Conservation (phyloP, 2,329 filamentous ascomycete species). For the Penicillium griseofulvum region DNA sequence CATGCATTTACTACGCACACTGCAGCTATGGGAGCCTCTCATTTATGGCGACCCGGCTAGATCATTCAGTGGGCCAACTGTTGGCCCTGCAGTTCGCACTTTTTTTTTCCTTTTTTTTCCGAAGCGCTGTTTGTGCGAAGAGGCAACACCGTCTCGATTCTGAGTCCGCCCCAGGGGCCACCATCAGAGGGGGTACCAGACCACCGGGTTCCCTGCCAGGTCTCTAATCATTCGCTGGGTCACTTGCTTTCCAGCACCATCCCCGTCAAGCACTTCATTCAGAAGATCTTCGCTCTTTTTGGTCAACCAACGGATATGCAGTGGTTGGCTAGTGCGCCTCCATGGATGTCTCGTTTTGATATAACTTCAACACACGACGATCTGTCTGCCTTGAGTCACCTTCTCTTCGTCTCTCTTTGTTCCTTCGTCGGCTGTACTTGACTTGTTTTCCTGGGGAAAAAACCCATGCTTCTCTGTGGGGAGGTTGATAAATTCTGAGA, state of each 20-base stretch:
- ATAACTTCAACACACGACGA: constrained; percentile 24
- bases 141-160: constrained; percentile 11
- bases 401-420: constrained; percentile 3
- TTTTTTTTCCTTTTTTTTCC: constrained; percentile 7
- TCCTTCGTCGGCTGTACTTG: background rate
- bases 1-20: constrained; percentile 14
- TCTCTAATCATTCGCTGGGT: constrained; percentile 13
- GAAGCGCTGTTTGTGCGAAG: constrained; percentile 17
- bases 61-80: constrained; percentile 2
- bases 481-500: constrained; percentile 15
- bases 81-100: constrained; percentile 13
- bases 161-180: constrained; percentile 13
- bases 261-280: constrained; percentile 10
- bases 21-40: constrained; percentile 16
- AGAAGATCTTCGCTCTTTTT: constrained; percentile 22
- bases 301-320: constrained; percentile 20
- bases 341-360: constrained; percentile 19
- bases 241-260: constrained; percentile 15
- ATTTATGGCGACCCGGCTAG: constrained; percentile 7
- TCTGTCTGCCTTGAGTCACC: constrained; percentile 4
- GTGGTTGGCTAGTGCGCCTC: constrained; percentile 16
- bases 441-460: background rate
- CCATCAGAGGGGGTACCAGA: constrained; percentile 29
- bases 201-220: constrained; percentile 24
- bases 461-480: constrained; percentile 8